Evolutionary conservation across 2,329 filamentous ascomycete genomes (phyloP), one percentile per base, ranked within the genome.

Genomic region (Aspergillus sp.): DNA sequence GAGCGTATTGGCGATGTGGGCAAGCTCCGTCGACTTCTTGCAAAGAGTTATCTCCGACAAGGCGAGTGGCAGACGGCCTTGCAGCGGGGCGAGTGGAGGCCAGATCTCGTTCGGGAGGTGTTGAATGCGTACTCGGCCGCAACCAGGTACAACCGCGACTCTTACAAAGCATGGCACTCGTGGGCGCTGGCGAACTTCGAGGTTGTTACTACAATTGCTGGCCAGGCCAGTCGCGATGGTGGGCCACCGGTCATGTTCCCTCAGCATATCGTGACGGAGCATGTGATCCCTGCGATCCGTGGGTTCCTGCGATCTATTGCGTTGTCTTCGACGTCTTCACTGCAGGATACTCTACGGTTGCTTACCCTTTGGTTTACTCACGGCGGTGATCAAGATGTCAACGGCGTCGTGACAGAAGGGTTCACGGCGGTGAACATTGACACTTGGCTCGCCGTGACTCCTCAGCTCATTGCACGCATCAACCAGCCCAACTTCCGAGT

Each of bases 151-250:
- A 94, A 98, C 64, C 85, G 88, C 32, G 83, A 85, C 51, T 98
- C 91, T 81, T 98, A 98, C 73, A 99, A 98, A 70, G 93, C 94
- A 5, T 99, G 93, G 93, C 93, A 99, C 68, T 87, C 93, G 0
- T 99, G 93, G 91, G 94, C 93, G 7, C 71, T 98, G 52, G 91
- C 93, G 45, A 99, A 98, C 67, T 99, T 98, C 60, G 91, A 99
- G 69, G 93, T 98, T 48, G 90, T 97, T 34, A 94, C 93, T 57
- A 82, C 85, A 0, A 73, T 93, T 48, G 80, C 83, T 6, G 77
- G 84, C 26, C 78, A 82, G 47, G 77, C 77, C 10, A 85, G 85
- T 52, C 76, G 79, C 41, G 77, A 80, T 51, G 72, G 63, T 39
- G 60, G 57, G 28, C 56, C 61, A 42, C 48, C 69, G 10, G 70